Evolutionary conservation across 2,329 filamentous ascomycete genomes (phyloP), one percentile per base, ranked within the genome.

Genomic region (Botrytis pseudocinerea): DNA sequence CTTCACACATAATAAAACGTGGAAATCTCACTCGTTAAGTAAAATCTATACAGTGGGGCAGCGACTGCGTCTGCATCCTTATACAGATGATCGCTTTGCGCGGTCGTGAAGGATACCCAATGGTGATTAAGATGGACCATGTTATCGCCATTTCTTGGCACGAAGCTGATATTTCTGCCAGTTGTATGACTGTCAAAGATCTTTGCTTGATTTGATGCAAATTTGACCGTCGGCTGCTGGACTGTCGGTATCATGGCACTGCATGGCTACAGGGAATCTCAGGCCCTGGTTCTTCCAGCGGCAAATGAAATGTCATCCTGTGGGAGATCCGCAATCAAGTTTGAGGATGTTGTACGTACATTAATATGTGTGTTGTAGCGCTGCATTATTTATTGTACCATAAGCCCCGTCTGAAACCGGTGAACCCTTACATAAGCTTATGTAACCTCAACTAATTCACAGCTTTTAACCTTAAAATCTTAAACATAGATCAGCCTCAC

Each of bases 301-400:
- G 16, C 64, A 66, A 66, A 66, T 54, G 46, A 28, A 40, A 40
- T 35, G 61, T 4, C n/a, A 44, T 44, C n/a, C 16, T 28, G 61
- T 44, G 25, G 8, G 18, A 54, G 46, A 54, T 54, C 48, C 16
- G 46, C 35, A 42, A 57, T 57, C 64, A 32, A 28, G 35, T 28
- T 40, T 66, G 64, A 38, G 16, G 22, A 54, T 51, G 4, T 66
- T 66, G 46, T 66, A 66, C 46, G 64, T 66, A 66, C 63, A 54
- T 28, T 28, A n/a, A 40, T 66, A 6, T 54, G 28, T 54, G 7
- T 40, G 64, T 35, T 32, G 2, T 51, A n/a, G 63, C 46, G 63
- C 8, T 66, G 32, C 44, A 38, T 46, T 32, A 6, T 51, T 46
- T 22, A 14, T 51, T 40, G 48, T n/a, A n/a, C 32, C 4, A 38